Base-by-base conservation (phyloP, 2,329 filamentous ascomycete genomes). In the Cercospora nicotianae region DNA sequence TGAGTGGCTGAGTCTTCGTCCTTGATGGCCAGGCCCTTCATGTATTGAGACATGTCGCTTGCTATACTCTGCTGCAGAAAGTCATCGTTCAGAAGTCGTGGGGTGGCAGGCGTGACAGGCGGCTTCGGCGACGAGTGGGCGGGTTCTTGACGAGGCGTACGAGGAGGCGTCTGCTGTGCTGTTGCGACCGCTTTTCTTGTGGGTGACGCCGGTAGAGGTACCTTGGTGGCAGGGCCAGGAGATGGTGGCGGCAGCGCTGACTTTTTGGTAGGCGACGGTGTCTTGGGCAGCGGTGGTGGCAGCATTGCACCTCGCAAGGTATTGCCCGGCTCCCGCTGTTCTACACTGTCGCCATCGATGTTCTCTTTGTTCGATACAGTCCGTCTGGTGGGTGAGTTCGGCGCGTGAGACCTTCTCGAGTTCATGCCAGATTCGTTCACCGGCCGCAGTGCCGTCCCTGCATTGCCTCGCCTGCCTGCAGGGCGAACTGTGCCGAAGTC, bases 401-500 rank as follows among this genome's bases (percentile, higher is more conserved):
- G 85, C 3, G 69, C 63, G 26, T 74, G 72, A 8, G 75, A 73
- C 57, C 79, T 81, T 67, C 93, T 87, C 18, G 91, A 87, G 77
- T 97, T 97, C 18, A 91, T 89, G 12, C 90, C 90, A 33, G 91
- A 90, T 68, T 94, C 92, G 72, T 92, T 93, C 89, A 97, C 88
- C 0, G 89, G 84, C 72, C 90, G 86, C 60, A 92, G 82, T 3
- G 90, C 90, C 57, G 87, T 77, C 31, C 85, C 85, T 69, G 89
- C 88, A 30, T 87, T 86, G 88, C 64, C 70, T 16, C 76, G 72
- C 58, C 72, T 65, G 33, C 86, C 87, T n/a, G 90, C 89, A 5
- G 96, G 89, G 66, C 94, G 87, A 63, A 99, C 92, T 0, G 95
- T 99, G 53, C 95, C 95, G 82, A 99, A 99, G 79, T 99, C 95